phyloP scores from a whole-genome alignment of 2,329 filamentous ascomycete genomes.

The Diplodia intermedia region DNA sequence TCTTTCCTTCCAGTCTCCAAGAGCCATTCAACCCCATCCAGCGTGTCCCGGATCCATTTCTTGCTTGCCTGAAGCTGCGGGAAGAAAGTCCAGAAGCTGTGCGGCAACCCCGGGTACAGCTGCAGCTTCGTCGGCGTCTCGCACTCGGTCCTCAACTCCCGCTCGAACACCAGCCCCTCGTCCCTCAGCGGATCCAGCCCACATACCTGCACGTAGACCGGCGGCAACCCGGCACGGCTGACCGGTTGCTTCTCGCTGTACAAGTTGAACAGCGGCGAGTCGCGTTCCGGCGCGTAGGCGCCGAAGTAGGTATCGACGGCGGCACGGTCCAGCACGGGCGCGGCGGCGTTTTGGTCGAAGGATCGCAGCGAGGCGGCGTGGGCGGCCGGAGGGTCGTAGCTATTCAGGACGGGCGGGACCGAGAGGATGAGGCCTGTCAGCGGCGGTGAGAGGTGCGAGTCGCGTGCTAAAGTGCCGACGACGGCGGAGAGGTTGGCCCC shows the following conservation, averaged over 20 bases:
- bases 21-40: slow-evolving; percentile 23
- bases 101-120: slow-evolving; percentile 53
- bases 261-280: slow-evolving; percentile 40
- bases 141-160: slow-evolving; percentile 53
- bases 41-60: slow-evolving; percentile 30
- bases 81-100: slow-evolving; percentile 50
- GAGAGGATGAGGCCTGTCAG: slow-evolving; percentile 36
- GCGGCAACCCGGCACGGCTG: slow-evolving; percentile 46
- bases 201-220: slow-evolving; percentile 59
- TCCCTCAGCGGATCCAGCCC: slow-evolving; percentile 60
- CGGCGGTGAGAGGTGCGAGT: slow-evolving; percentile 35
- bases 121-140: slow-evolving; percentile 55
- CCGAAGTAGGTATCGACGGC: slow-evolving; percentile 32
- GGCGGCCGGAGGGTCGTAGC: slow-evolving; percentile 38
- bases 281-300: slow-evolving; percentile 43
- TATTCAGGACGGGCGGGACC: slow-evolving; percentile 37
- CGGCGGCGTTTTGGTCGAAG: slow-evolving; percentile 36
- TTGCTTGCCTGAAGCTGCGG: slow-evolving; percentile 41
- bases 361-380: slow-evolving; percentile 35
- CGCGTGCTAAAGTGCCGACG: slow-evolving; percentile 36
- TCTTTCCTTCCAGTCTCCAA: slow-evolving; percentile 14
- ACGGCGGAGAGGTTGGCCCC: slow-evolving; percentile 37
- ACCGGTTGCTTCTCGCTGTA: neutral
- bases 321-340: slow-evolving; percentile 34
- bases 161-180: slow-evolving; percentile 61